Conservation (phyloP, 495 filamentous ascomycete species). For the Tuber magnatum region DNA sequence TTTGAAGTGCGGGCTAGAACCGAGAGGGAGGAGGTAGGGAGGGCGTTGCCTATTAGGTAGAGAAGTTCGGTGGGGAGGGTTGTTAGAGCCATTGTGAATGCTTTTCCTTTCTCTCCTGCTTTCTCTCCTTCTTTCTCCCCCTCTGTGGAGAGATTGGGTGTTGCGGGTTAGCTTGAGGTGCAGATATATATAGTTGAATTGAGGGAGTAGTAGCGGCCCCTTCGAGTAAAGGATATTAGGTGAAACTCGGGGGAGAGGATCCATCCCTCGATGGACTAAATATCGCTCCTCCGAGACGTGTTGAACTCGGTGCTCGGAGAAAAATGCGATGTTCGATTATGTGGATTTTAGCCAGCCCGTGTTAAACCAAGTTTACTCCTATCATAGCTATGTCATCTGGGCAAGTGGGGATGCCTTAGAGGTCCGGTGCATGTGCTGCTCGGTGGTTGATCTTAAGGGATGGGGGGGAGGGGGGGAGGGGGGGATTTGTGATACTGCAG, state of each 20-base stretch:
- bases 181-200: not conserved
- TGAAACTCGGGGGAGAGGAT: not conserved
- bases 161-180: not conserved
- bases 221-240: not conserved
- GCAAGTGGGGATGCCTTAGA: no score
- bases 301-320: not conserved
- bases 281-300: not conserved
- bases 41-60: not conserved
- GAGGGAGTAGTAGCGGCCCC: not conserved
- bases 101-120: not conserved
- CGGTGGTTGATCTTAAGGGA: no score
- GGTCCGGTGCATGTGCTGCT: no score
- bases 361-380: no score
- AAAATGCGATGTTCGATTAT: no score
- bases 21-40: not conserved
- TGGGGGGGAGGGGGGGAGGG: no score
- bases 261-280: not conserved
- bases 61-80: not conserved
- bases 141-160: not conserved
- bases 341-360: no score
- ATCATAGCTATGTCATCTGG: no score
- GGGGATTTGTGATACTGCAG: no score
- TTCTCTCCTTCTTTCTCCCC: not conserved
- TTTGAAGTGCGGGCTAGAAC: not conserved
- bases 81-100: not conserved